A percentile compares a stretch with the other conserved stretches of the same genome.
Evolutionary conservation across 768 basidiomycete species (phyloP).

Genomic region (Mycena albidolilacea): DNA sequence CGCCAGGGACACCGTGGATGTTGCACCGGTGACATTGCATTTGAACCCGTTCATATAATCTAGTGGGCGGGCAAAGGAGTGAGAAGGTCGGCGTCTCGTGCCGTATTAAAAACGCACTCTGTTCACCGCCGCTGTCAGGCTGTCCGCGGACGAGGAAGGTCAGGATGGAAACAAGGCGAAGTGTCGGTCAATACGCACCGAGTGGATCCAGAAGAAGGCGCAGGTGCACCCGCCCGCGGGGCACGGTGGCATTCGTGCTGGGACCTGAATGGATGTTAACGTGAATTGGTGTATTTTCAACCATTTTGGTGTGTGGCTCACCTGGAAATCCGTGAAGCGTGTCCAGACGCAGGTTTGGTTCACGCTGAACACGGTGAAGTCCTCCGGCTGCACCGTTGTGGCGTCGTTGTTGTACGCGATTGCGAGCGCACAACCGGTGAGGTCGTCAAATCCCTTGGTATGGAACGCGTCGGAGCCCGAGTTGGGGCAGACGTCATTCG

Average conservation of each 20-base stretch:
- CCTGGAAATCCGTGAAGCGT: slow-evolving; percentile 75
- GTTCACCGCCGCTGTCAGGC: slow-evolving; percentile 72
- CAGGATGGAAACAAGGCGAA: not conserved
- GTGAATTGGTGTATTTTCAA: not conserved
- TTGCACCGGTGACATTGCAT: slow-evolving; percentile 71
- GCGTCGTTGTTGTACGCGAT: slow-evolving; percentile 84
- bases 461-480: slow-evolving; percentile 64
- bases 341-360: slow-evolving; percentile 85
- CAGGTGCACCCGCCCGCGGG: slow-evolving; percentile 75
- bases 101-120: slow-evolving; percentile 60
- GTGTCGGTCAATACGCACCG: slow-evolving; percentile 49
- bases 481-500: slow-evolving; percentile 68
- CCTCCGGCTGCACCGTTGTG: slow-evolving; percentile 69
- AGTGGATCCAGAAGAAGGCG: slow-evolving; percentile 84
- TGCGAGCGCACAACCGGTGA: slow-evolving; percentile 76
- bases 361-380: slow-evolving; percentile 82
- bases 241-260: slow-evolving; percentile 77
- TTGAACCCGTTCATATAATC: slow-evolving; percentile 85
- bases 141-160: slow-evolving; percentile 15
- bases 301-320: slow-evolving; percentile 43
- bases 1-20: slow-evolving; percentile 67
- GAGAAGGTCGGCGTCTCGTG: slow-evolving; percentile 9
- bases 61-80: slow-evolving; percentile 36
- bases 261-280: slow-evolving; percentile 54
- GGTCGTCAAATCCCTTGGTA: slow-evolving; percentile 66